Evolutionary conservation across 2,329 filamentous ascomycete genomes (phyloP), one percentile per base, ranked within the genome.

Genomic region (Neopestalotiopsis sp.): DNA sequence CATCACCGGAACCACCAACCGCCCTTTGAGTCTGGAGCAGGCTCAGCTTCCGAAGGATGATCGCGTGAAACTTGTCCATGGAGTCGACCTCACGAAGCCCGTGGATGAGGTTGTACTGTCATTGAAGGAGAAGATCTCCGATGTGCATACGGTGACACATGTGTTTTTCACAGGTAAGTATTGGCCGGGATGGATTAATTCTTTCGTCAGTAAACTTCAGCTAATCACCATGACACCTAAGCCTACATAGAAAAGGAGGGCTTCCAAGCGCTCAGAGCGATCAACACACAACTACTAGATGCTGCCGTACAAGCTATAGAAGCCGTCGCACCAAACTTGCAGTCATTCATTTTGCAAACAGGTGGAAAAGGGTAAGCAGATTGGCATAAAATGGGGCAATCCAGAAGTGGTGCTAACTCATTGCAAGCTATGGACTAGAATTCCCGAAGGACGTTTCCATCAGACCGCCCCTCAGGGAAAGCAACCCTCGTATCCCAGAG

Each of bases 1-100:
- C 57, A 59, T 59, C 30, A 59, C 57, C 17, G 57, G 57, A 30
- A 59, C 57, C 6, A 59, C 57, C 28, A 59, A 59, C 13, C 57
- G 57, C 1, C 57, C 57, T 1, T 34, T 59, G 57, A 59, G 24
- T 12, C 57, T 32, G 9, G 57, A 59, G 4, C 12, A 59, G 24
- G 57, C 57, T 7, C 57, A 30, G 24, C 12, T 59, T 6, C 57
- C 57, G 17, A 28, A 30, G 4, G 57, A 59, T 59, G 57, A 59
- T 59, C 57, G 57, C 4, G 30, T 59, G 4, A 9, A 59, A 17
- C 28, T 59, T 2, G 57, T 59, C 7, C 30, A 30, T 12, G 57
- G 57, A n/a, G 24, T 59, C 28, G 57, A 59, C 17, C 28, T 59
- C 0, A 59, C 57, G 1, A 24, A 59, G 24, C 6, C 57, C 5